phyloP scores from a whole-genome alignment of 2,329 filamentous ascomycete genomes.

The Xylaria sp. region DNA sequence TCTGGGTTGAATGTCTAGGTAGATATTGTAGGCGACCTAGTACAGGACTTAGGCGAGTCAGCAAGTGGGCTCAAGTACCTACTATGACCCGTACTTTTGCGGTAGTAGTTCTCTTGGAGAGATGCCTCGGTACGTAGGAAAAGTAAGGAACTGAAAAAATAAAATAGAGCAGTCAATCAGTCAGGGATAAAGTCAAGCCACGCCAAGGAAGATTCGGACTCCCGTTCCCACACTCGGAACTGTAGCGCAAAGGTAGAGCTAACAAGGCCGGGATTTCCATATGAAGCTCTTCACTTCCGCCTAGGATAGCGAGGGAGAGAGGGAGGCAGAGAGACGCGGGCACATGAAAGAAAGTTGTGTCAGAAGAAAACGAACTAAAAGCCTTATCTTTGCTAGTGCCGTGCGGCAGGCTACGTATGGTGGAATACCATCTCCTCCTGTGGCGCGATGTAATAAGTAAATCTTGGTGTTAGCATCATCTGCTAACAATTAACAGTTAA shows the following conservation, averaged over 20 bases:
- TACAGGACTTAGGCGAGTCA: too few species aligned
- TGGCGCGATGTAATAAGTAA: background rate
- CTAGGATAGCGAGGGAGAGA: background rate
- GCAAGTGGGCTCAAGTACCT: constrained; percentile 3
- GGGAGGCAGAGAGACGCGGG: too few species aligned
- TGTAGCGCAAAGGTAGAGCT: background rate
- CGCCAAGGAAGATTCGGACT: constrained; percentile 6
- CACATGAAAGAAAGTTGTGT: background rate
- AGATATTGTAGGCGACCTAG: too few species aligned
- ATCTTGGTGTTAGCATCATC: too few species aligned
- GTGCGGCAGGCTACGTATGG: background rate
- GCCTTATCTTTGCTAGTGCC: background rate
- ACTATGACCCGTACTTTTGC: constrained; percentile 7
- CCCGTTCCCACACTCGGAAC: constrained; percentile 10
- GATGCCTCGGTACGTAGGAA: constrained; percentile 8
- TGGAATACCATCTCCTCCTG: background rate
- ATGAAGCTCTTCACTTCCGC: background rate
- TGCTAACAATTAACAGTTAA: background rate
- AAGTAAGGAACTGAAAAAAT: background rate
- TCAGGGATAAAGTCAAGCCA: background rate
- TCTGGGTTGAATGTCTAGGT: too few species aligned
- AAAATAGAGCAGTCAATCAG: background rate
- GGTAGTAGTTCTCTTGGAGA: constrained; percentile 10
- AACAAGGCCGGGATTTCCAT: background rate
- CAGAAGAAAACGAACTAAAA: background rate